Conservation (phyloP, 2,329 filamentous ascomycete species). For the Aureobasidium sp. region DNA sequence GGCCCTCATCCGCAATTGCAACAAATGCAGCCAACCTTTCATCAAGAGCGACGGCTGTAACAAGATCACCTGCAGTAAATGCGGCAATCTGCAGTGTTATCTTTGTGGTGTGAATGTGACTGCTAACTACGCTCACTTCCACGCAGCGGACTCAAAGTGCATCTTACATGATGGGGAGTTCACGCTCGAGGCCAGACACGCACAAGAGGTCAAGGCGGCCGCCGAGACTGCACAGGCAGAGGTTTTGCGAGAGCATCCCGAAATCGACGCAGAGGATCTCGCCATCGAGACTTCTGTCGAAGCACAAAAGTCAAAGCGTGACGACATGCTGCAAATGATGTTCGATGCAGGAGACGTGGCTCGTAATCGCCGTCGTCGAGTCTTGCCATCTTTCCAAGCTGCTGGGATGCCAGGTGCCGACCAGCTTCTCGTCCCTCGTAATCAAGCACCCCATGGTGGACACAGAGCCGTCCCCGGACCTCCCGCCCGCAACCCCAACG, state of each 20-base stretch:
- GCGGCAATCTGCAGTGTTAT: slow-evolving; percentile 53
- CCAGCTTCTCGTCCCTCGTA: not conserved
- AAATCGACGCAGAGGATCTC: slow-evolving; percentile 52
- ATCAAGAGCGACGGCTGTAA: slow-evolving; percentile 77
- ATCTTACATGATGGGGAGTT: slow-evolving; percentile 56
- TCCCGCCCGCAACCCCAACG: not conserved
- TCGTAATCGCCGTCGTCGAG: no score
- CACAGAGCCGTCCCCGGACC: not conserved
- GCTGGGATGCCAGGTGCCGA: not conserved
- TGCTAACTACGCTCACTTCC: slow-evolving; percentile 62
- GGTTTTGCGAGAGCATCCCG: slow-evolving; percentile 53
- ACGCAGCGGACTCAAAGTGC: slow-evolving; percentile 52
- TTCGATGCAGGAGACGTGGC: no score
- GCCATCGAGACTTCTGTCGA: slow-evolving; percentile 52
- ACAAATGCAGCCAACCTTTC: slow-evolving; percentile 64
- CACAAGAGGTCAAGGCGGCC: slow-evolving; percentile 56
- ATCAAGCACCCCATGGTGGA: not conserved
- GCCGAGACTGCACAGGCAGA: slow-evolving; percentile 52
- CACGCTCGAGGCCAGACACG: slow-evolving; percentile 49
- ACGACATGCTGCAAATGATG: no score
- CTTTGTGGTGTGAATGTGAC: slow-evolving; percentile 60
- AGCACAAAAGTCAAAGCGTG: not conserved
- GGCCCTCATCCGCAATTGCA: slow-evolving; percentile 71
- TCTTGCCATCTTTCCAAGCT: no score
- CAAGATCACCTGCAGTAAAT: slow-evolving; percentile 69